Evolutionary conservation across 2,329 filamentous ascomycete species (phyloP).

Genomic region (Xylariaceae sp.): DNA sequence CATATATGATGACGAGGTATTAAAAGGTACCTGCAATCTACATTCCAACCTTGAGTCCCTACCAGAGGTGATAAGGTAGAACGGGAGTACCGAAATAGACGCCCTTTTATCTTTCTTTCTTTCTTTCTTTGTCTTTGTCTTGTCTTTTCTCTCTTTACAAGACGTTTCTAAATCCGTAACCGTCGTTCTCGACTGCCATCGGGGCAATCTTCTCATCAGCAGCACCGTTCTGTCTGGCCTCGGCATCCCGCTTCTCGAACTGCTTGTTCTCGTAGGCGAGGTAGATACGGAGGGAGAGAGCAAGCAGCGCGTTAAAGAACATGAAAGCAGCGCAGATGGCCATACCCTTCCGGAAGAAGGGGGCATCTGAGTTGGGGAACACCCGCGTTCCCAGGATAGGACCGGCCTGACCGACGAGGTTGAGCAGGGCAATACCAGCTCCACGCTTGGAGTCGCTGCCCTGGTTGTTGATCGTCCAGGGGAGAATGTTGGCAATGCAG

Average conservation of each 20-base stretch:
- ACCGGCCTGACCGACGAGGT: slow-evolving; percentile 55
- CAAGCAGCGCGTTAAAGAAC: slow-evolving; percentile 38
- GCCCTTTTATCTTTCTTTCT: neutral
- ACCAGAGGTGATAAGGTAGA: neutral
- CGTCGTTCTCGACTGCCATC: slow-evolving; percentile 17
- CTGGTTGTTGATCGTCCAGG: slow-evolving; percentile 65
- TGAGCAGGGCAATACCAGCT: slow-evolving; percentile 57
- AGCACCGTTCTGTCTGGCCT: slow-evolving; percentile 7
- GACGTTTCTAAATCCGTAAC: slow-evolving; percentile 21
- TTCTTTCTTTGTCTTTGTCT: neutral
- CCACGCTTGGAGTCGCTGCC: slow-evolving; percentile 61
- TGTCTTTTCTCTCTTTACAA: slow-evolving; percentile 8
- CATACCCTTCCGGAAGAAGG: slow-evolving; percentile 37
- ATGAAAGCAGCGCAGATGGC: slow-evolving; percentile 32
- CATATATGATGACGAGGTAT: neutral
- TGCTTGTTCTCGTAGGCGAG: slow-evolving; percentile 33
- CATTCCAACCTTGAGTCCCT: too few species aligned
- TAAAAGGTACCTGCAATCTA: too few species aligned
- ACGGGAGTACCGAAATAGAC: neutral
- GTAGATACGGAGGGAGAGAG: slow-evolving; percentile 31
- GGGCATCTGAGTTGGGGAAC: slow-evolving; percentile 44
- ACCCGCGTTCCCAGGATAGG: slow-evolving; percentile 59
- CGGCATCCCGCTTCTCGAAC: slow-evolving; percentile 31
- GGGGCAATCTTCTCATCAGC: slow-evolving; percentile 2
- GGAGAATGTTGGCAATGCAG: slow-evolving; percentile 61